Evolutionary conservation across 345 rosid genomes (phyloP), one percentile per base, ranked within the genome.

Genomic region (Eutrema yunnanense): DNA sequence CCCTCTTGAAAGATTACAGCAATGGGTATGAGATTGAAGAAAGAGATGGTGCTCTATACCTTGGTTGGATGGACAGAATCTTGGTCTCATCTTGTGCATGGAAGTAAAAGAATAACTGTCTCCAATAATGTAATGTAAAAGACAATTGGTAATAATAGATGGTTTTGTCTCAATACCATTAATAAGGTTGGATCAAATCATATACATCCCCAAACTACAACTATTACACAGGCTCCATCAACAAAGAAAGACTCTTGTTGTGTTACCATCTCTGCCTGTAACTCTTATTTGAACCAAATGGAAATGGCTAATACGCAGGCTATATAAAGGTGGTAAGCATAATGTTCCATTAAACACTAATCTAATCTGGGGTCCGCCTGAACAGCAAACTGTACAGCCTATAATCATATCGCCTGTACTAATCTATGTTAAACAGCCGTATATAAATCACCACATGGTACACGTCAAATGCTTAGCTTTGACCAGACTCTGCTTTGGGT

Each of bases 11-110:
- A 76, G 86, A 78, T 57, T 88, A 87, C 76, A 80, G 84, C 49
- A 44, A 82, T 48, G 82, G 71, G 44, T 92, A 93, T 62, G 82
- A 83, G 76, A 85, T 90, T 67, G 84, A 86, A 84, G 97, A 88
- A 82, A 88, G 81, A 59, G 92, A 83, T 68, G 96, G 90, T 22
- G 89, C 92, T 73, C 65, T 90, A 29, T 86, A 84, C 73, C 90
- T 93, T 49, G 98, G 98, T 52, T 93, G 98, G 97, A 87, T 81
- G 89, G 64, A 85, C 43, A 82, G 96, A 80, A 82, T 87, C 84
- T 81, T 93, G 90, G 90, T 88, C 26, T 64, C 85, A 69, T 75
- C 79, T 62, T 62, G 75, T 69, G 79, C 74, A 9, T 76, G 79
- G 65, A 69, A 76, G 70, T 69, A 63, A 74, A 50, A 49, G 32